A percentile compares a stretch with the other conserved stretches of the same genome.
phyloP scores from a whole-genome alignment of 176 grass and related monocot species.

The Tillandsia fasciculata region DNA sequence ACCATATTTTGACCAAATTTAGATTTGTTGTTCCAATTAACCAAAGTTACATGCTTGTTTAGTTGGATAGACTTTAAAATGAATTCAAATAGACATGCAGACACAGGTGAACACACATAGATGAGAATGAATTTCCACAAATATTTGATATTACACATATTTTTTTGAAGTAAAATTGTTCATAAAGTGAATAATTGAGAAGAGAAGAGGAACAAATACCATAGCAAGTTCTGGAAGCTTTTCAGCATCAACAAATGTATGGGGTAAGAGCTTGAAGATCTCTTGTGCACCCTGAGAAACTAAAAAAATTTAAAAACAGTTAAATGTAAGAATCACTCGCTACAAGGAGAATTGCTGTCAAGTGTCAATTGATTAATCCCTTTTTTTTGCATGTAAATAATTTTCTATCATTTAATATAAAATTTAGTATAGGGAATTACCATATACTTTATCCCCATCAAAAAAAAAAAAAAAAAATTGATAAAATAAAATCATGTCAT shows the following conservation, averaged over 20 bases:
- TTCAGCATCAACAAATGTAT: slow-evolving; percentile 53
- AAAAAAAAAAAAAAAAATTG: slow-evolving; percentile 9
- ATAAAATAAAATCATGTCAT: too few species aligned
- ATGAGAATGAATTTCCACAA: not conserved
- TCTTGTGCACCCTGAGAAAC: slow-evolving; percentile 95
- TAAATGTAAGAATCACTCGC: slow-evolving; percentile 4
- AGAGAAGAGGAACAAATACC: slow-evolving; percentile 42
- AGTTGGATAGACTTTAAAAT: too few species aligned
- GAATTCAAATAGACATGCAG: too few species aligned
- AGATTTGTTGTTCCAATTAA: too few species aligned
- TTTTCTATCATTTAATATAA: too few species aligned
- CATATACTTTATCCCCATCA: not conserved
- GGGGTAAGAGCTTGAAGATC: slow-evolving; percentile 97
- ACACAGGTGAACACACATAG: too few species aligned
- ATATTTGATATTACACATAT: slow-evolving; percentile 3
- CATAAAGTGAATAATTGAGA: slow-evolving; percentile 1
- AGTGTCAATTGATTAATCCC: too few species aligned
- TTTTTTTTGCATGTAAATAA: too few species aligned
- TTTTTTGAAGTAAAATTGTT: not conserved
- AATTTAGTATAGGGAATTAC: too few species aligned
- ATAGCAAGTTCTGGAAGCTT: slow-evolving; percentile 60
- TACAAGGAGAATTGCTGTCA: not conserved
- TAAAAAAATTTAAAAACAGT: slow-evolving; percentile 26
- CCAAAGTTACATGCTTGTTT: too few species aligned
- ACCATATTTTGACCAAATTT: too few species aligned